Evolutionary conservation across 2,329 filamentous ascomycete genomes (phyloP).

Genomic region (Kalmusia sp.): DNA sequence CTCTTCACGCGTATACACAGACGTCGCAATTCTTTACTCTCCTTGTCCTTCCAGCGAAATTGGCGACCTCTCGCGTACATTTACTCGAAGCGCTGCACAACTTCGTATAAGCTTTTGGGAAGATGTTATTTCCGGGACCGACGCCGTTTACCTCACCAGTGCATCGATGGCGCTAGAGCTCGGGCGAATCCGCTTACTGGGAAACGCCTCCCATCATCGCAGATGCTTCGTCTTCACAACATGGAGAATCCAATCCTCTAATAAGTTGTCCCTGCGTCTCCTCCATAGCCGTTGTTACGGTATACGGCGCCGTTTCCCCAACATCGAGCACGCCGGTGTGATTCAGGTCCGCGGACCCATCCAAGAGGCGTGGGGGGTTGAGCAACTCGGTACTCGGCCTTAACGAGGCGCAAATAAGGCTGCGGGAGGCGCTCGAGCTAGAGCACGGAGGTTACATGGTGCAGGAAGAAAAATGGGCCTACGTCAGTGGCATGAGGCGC

Average conservation of each 20-base stretch:
- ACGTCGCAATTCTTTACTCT: too few relatives aligned
- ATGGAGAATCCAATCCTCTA: too few relatives aligned
- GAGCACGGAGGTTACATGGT: slow-evolving; percentile 24
- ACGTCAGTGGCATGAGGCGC: slow-evolving; percentile 19
- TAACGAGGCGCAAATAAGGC: background rate
- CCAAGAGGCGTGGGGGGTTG: too few relatives aligned
- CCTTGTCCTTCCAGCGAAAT: too few relatives aligned
- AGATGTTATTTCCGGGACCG: background rate
- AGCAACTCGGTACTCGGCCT: slow-evolving; percentile 8
- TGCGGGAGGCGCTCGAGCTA: slow-evolving; percentile 4
- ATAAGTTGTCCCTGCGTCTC: too few relatives aligned
- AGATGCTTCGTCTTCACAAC: too few relatives aligned
- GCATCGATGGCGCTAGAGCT: background rate
- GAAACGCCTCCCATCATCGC: too few relatives aligned
- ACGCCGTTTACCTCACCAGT: background rate
- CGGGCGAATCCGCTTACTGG: background rate
- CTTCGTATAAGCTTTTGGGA: background rate
- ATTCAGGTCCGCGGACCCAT: too few relatives aligned
- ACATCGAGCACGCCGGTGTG: background rate
- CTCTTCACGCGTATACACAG: too few relatives aligned
- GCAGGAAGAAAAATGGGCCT: slow-evolving; percentile 23
- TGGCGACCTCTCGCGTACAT: too few relatives aligned
- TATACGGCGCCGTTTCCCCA: background rate
- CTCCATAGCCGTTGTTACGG: background rate
- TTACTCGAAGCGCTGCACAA: background rate